Evolutionary conservation across 805 yeast genomes (phyloP).

Genomic region (Teunomyces cretensis): DNA sequence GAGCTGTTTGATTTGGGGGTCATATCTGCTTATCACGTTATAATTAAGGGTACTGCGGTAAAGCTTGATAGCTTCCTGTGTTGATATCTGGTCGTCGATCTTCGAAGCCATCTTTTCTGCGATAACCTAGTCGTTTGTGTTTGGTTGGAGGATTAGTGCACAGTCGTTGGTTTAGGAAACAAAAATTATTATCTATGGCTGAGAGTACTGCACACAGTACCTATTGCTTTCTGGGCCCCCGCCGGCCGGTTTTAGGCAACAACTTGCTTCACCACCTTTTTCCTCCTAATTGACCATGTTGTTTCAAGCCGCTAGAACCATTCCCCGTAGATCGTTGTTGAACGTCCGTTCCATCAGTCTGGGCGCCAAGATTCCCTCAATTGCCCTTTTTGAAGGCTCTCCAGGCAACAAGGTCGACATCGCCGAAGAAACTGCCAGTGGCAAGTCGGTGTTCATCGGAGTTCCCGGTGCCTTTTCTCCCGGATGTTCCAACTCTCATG

Average conservation of each 20-base stretch:
- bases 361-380: conserved; percentile 65
- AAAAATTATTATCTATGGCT: no score
- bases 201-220: no score
- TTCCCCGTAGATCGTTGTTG: neutral
- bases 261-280: no score
- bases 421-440: conserved; percentile 42
- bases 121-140: neutral
- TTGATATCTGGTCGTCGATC: conserved; percentile 35
- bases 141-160: no score
- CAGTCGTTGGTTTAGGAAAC: neutral
- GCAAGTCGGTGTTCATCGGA: conserved; percentile 39
- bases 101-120: neutral
- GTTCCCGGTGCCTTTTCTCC: conserved; percentile 74
- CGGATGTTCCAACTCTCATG: conserved; percentile 69
- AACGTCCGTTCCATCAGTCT: conserved; percentile 21
- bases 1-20: conserved; percentile 66
- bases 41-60: conserved; percentile 68
- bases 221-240: no score
- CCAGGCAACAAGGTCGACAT: conserved; percentile 65
- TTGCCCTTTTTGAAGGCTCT: conserved; percentile 55
- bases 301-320: conserved; percentile 5
- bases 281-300: conserved; percentile 2
- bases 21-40: conserved; percentile 76
- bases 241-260: no score
- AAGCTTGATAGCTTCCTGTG: conserved; percentile 52